These are phyloP conservation scores for Fusarium nygamai DNA, from an alignment of 2,329 filamentous ascomycete species.

Conservation along the genomic window DNA sequence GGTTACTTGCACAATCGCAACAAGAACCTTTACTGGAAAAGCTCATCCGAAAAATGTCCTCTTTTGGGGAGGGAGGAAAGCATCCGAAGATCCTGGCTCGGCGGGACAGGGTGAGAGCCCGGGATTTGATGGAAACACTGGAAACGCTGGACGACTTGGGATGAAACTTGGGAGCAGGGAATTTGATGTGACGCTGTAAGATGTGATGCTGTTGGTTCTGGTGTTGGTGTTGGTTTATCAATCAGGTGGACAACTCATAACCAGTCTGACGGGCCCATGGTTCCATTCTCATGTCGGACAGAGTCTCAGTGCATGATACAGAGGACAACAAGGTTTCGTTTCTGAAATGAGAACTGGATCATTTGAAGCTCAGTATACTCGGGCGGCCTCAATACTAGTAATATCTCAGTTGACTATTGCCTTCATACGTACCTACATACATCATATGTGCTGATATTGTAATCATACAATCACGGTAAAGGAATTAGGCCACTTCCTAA, in stretches of 20 bases:
- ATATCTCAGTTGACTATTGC: conserved; percentile 11
- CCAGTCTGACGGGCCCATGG: conserved; percentile 16
- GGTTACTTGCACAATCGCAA: conserved; percentile 14
- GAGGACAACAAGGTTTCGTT: not conserved
- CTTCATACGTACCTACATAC: not conserved
- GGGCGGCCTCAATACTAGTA: not conserved
- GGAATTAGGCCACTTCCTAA: not conserved
- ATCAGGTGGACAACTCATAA: not conserved
- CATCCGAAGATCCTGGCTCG: conserved; percentile 26
- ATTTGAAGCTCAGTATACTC: too few relatives aligned
- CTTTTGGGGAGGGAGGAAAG: conserved; percentile 21
- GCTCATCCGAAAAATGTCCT: conserved; percentile 15
- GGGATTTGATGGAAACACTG: conserved; percentile 17
- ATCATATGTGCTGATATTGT: not conserved
- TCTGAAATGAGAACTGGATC: not conserved
- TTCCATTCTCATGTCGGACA: conserved; percentile 6
- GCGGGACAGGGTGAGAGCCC: not conserved
- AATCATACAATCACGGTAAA: not conserved
- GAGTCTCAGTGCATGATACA: not conserved
- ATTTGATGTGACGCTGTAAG: conserved; percentile 1
- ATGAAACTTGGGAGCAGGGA: conserved; percentile 27
- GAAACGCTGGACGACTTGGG: conserved; percentile 30
- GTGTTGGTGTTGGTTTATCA: not conserved
- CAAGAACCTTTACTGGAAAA: conserved; percentile 21
- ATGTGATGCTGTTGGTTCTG: not conserved